A percentile compares a stretch with the other conserved stretches of the same genome.
Evolutionary conservation across 75 land plant species (phyloP).

Genomic region (Selaginella tamariscina): DNA sequence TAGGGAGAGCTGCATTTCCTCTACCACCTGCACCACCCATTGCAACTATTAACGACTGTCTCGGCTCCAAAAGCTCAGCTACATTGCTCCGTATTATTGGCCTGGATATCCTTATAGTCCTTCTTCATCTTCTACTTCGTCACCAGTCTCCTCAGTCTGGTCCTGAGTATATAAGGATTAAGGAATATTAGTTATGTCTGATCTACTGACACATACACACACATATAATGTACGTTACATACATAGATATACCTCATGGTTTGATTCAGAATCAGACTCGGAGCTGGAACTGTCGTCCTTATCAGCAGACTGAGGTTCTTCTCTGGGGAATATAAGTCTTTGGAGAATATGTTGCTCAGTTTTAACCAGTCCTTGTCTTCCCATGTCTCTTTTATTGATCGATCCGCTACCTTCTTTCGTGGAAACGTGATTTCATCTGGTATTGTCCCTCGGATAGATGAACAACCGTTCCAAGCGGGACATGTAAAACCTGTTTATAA

Average conservation of each 20-base stretch:
- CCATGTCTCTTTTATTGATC: neutral
- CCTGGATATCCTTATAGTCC: neutral
- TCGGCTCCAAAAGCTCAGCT: constrained; percentile 63
- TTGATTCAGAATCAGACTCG: neutral
- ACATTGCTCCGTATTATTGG: constrained; percentile 32
- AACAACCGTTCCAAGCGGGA: constrained; percentile 92
- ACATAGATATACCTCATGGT: neutral
- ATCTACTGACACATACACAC: too few relatives aligned
- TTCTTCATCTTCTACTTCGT: constrained; percentile 7
- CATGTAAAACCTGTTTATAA: constrained; percentile 48
- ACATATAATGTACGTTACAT: too few relatives aligned
- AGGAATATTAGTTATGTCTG: neutral
- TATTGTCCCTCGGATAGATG: constrained; percentile 64
- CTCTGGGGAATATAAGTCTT: neutral
- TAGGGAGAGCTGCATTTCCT: constrained; percentile 43
- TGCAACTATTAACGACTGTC: constrained; percentile 62
- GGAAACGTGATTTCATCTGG: constrained; percentile 31
- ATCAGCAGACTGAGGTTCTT: too few relatives aligned
- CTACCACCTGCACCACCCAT: constrained; percentile 80
- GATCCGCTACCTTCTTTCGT: neutral
- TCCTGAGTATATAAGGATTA: neutral
- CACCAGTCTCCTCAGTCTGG: neutral
- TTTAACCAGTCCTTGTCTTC: neutral
- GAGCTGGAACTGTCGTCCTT: too few relatives aligned
- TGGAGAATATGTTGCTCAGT: neutral